These are phyloP conservation scores for Trichosporon sp. DNA, from an alignment of 1,284 basidiomycete genomes.

Conservation along the genomic window DNA sequence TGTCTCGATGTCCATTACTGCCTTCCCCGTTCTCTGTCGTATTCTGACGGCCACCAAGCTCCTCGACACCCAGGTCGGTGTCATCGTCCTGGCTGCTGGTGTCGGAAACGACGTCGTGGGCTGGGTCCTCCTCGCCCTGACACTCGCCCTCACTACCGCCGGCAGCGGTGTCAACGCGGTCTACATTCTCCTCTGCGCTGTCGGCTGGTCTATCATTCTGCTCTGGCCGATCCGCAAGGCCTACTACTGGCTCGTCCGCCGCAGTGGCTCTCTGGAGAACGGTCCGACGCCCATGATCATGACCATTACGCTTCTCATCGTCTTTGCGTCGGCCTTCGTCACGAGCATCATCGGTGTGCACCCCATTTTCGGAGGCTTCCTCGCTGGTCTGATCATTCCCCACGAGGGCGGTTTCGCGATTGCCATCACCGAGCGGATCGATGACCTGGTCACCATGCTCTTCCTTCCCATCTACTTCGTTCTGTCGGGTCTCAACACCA, in stretches of 20 bases:
- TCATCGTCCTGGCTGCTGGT: constrained; percentile 88
- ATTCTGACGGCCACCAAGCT: constrained; percentile 65
- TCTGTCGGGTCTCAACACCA: constrained; percentile 77
- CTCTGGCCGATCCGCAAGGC: constrained; percentile 69
- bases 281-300: constrained; percentile 76
- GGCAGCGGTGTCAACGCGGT: constrained; percentile 71
- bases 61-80: constrained; percentile 88
- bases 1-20: constrained; percentile 87
- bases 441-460: constrained; percentile 68
- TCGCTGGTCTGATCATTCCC: constrained; percentile 85
- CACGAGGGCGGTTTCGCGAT: constrained; percentile 84
- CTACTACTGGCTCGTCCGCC: constrained; percentile 71
- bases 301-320: constrained; percentile 72
- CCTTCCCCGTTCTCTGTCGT: constrained; percentile 89
- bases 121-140: constrained; percentile 70
- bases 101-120: constrained; percentile 84
- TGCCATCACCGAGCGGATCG: constrained; percentile 71
- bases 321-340: constrained; percentile 78
- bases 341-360: constrained; percentile 78
- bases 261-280: constrained; percentile 74
- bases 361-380: constrained; percentile 77
- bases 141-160: constrained; percentile 73
- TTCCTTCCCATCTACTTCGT: constrained; percentile 86
- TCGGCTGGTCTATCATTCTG: constrained; percentile 80
- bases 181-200: constrained; percentile 75